These are phyloP conservation scores for Jackrogersella multiformis DNA, from an alignment of 495 filamentous ascomycete species.

Conservation along the genomic window DNA sequence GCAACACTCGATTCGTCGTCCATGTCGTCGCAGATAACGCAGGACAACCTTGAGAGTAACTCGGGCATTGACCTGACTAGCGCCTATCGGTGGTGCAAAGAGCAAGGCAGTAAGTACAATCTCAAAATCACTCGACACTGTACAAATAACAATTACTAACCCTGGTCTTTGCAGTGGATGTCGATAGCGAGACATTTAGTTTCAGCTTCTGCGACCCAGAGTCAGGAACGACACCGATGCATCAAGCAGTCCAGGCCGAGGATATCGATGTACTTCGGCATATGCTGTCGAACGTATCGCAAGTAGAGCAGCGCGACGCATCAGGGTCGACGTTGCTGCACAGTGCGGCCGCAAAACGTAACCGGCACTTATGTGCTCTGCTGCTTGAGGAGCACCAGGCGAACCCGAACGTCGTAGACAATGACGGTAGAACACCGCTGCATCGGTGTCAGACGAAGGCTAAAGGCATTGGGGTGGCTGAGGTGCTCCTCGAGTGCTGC, in stretches of 20 bases:
- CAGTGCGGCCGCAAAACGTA: conserved; percentile 29
- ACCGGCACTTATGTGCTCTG: conserved; percentile 49
- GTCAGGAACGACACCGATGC: conserved; percentile 33
- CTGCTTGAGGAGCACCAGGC: conserved; percentile 54
- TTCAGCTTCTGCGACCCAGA: conserved; percentile 31
- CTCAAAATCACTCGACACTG: background rate
- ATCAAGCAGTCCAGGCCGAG: conserved; percentile 32
- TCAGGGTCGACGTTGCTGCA: conserved; percentile 33
- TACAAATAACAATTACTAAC: conserved; percentile 10
- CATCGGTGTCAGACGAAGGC: conserved; percentile 38
- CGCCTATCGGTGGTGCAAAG: conserved; percentile 39
- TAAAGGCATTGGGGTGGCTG: conserved; percentile 31
- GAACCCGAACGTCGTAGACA: conserved; percentile 55
- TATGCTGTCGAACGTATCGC: conserved; percentile 27
- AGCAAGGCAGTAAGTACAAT: conserved; percentile 31
- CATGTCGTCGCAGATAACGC: background rate
- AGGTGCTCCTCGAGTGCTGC: conserved; percentile 21
- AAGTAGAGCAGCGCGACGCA: conserved; percentile 30
- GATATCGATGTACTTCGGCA: conserved; percentile 33
- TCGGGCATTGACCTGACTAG: conserved; percentile 5
- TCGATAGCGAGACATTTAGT: conserved; percentile 22
- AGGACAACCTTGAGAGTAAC: background rate
- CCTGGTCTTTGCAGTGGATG: conserved; percentile 4
- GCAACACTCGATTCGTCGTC: background rate
- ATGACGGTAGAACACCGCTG: conserved; percentile 47